Percentiles rank a stretch among this genome's conserved stretches.
Conservation (phyloP, 768 basidiomycete species). For the Mycena leptocephala region DNA sequence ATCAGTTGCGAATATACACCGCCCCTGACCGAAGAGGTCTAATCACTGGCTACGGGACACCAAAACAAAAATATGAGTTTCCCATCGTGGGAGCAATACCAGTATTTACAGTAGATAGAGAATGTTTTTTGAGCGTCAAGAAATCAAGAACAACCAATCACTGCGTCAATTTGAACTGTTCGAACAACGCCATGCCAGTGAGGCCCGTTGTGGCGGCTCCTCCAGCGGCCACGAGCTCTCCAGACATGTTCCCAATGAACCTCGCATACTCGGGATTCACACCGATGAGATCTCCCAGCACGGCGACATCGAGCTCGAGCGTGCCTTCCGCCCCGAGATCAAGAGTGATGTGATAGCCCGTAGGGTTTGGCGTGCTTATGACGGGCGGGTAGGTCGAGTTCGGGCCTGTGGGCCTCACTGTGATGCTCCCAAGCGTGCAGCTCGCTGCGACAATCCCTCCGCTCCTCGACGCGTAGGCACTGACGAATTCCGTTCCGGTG, state of each 20-base stretch:
- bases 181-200: not conserved
- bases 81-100: no score
- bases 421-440: not conserved
- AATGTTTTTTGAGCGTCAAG: no score
- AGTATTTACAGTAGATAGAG: no score
- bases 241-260: not conserved
- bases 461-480: slow-evolving; percentile 24
- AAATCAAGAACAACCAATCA: no score
- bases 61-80: no score
- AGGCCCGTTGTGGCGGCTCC: not conserved
- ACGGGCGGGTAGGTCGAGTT: not conserved
- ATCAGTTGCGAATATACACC: no score
- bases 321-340: not conserved
- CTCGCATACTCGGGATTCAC: not conserved
- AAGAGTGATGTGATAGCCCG: not conserved
- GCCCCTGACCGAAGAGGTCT: no score
- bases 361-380: not conserved
- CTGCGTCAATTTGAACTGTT: no score
- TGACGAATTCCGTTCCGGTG: slow-evolving; percentile 23
- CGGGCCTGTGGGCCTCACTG: not conserved
- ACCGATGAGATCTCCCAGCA: not conserved
- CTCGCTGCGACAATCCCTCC: not conserved
- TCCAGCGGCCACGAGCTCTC: not conserved
- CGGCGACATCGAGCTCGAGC: not conserved
- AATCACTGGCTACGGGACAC: no score